Evolutionary conservation across 2,329 filamentous ascomycete species (phyloP).

Genomic region (Botryotinia calthae): DNA sequence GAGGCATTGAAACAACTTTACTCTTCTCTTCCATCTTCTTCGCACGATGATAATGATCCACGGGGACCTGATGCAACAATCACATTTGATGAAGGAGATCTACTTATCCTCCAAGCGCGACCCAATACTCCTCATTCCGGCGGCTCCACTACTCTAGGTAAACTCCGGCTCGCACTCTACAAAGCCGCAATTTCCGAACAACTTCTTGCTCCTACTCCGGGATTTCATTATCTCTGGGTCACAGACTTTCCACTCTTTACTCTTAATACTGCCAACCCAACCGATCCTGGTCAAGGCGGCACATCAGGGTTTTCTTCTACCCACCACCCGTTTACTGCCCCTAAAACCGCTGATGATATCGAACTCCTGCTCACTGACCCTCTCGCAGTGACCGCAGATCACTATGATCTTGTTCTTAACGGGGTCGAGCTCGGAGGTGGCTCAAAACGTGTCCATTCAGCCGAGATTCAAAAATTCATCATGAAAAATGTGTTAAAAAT

Average conservation of each 20-base stretch:
- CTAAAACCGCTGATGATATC: conserved; percentile 68
- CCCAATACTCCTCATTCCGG: conserved; percentile 61
- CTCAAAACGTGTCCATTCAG: conserved; percentile 85
- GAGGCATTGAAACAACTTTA: conserved; percentile 45
- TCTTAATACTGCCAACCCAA: conserved; percentile 51
- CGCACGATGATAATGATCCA: neutral
- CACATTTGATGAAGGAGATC: conserved; percentile 62
- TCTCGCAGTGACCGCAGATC: conserved; percentile 71
- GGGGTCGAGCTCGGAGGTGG: conserved; percentile 93
- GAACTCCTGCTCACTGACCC: conserved; percentile 72
- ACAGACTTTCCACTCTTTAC: conserved; percentile 92
- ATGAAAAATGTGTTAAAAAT: conserved; percentile 75
- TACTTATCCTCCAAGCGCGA: conserved; percentile 80
- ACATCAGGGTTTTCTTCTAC: conserved; percentile 77
- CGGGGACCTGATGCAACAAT: conserved; percentile 35
- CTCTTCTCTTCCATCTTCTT: conserved; percentile 23
- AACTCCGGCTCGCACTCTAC: conserved; percentile 35
- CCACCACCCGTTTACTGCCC: conserved; percentile 95
- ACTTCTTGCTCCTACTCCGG: conserved; percentile 30
- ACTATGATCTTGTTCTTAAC: conserved; percentile 95
- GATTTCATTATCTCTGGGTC: conserved; percentile 76
- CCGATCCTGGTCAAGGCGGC: conserved; percentile 67
- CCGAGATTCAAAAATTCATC: conserved; percentile 78
- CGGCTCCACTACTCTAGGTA: conserved; percentile 59
- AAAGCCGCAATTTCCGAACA: conserved; percentile 33